phyloP scores from a whole-genome alignment of 2,329 filamentous ascomycete species.

The Colletotrichum sp. region DNA sequence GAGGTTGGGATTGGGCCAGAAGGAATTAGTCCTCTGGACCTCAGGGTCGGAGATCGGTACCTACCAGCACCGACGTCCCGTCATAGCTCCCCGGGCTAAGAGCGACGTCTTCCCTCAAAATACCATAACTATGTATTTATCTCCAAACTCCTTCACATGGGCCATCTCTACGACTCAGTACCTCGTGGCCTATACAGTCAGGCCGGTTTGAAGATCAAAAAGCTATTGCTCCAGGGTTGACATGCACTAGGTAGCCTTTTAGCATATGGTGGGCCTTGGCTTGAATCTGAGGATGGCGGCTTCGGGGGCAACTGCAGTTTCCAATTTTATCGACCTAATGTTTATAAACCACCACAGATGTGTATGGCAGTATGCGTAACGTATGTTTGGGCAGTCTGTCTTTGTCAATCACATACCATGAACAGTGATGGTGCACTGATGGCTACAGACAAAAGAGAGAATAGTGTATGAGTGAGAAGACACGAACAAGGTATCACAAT shows the following conservation, averaged over 20 bases:
- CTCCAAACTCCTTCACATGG: background rate
- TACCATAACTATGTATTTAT: background rate
- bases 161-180: background rate
- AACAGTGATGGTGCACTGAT: background rate
- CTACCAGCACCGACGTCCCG: background rate
- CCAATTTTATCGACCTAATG: background rate
- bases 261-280: background rate
- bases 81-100: background rate
- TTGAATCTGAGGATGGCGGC: background rate
- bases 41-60: background rate
- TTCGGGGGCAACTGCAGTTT: background rate
- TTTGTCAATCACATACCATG: background rate
- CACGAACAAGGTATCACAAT: background rate
- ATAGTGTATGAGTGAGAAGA: background rate
- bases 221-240: background rate
- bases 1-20: background rate
- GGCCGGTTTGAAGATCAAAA: background rate
- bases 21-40: background rate
- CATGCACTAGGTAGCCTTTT: background rate
- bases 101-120: background rate
- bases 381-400: background rate
- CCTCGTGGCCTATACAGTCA: background rate
- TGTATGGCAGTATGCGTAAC: background rate
- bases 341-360: background rate
- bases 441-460: background rate